A percentile compares a stretch with the other conserved stretches of the same genome.
Conservation (phyloP, 2,329 filamentous ascomycete genomes). For the Endoconidiophora laricicola region DNA sequence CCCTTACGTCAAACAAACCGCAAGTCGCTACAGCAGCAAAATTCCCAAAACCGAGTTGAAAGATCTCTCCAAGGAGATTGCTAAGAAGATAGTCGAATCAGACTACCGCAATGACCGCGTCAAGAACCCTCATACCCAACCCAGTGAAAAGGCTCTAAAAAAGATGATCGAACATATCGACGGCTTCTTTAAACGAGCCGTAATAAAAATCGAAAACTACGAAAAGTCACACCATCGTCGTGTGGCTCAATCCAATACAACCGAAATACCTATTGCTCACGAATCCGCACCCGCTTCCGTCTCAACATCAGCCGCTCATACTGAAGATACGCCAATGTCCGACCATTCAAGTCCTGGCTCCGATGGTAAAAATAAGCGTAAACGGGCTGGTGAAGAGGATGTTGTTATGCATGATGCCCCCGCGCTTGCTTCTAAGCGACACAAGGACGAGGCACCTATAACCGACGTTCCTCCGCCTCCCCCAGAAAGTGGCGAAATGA, state of each 20-base stretch:
- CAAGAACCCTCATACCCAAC: constrained; percentile 51
- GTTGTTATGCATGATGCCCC: constrained; percentile 1
- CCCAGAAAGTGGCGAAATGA: constrained; percentile 22
- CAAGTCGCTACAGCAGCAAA: constrained; percentile 75
- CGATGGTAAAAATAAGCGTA: constrained; percentile 44
- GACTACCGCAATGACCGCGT: constrained; percentile 88
- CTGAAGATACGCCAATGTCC: constrained; percentile 17
- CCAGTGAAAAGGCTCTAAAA: constrained; percentile 61
- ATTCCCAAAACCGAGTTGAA: constrained; percentile 65
- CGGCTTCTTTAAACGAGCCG: constrained; percentile 74
- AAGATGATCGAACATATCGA: constrained; percentile 73
- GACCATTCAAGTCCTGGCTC: constrained; percentile 21
- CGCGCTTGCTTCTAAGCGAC: constrained; percentile 26
- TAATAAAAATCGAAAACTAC: constrained; percentile 55
- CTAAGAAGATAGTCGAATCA: constrained; percentile 77
- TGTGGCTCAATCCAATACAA: constrained; percentile 25
- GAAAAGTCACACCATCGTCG: constrained; percentile 18
- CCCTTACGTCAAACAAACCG: constrained; percentile 68
- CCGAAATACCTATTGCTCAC: constrained; percentile 13
- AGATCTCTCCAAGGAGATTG: constrained; percentile 47
- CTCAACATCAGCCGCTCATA: constrained; percentile 12
- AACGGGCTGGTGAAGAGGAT: constrained; percentile 31
- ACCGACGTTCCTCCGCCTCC: constrained; percentile 26
- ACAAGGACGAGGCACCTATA: constrained; percentile 26
- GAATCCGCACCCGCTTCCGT: constrained; percentile 15